Conservation (phyloP, 1,284 basidiomycete genomes). For the Apiotrichum sp. region DNA sequence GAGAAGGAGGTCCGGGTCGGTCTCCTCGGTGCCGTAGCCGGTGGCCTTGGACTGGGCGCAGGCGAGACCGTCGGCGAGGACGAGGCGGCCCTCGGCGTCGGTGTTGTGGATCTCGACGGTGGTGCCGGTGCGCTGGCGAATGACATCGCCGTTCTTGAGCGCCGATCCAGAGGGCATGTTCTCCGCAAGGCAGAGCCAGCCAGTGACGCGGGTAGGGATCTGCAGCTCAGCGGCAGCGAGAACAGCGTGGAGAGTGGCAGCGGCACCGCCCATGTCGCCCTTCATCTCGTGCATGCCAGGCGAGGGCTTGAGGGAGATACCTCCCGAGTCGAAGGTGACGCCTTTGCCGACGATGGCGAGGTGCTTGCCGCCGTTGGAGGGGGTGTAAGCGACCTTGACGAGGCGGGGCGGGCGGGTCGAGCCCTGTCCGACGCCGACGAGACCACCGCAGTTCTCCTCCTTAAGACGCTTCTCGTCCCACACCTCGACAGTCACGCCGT, state of each 20-base stretch:
- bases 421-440: constrained; percentile 16
- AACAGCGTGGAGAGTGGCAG: constrained; percentile 13
- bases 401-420: constrained; percentile 11
- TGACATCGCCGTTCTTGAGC: constrained; percentile 16
- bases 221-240: constrained; percentile 15
- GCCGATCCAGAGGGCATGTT: constrained; percentile 18
- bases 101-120: constrained; percentile 19
- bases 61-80: constrained; percentile 17
- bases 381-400: constrained; percentile 14
- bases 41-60: constrained; percentile 12
- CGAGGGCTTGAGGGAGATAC: constrained; percentile 15
- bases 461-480: constrained; percentile 16
- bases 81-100: constrained; percentile 19
- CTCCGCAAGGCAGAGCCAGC: constrained; percentile 17
- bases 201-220: constrained; percentile 11
- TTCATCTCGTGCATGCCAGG: constrained; percentile 19
- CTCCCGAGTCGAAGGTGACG: constrained; percentile 18
- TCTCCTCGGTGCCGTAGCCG: constrained; percentile 17
- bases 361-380: constrained; percentile 8
- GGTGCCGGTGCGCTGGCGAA: constrained; percentile 14
- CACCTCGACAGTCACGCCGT: constrained; percentile 11
- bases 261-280: constrained; percentile 19
- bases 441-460: constrained; percentile 5
- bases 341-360: constrained; percentile 18
- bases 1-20: constrained; percentile 17